phyloP scores from a whole-genome alignment of 225 moss, liverwort and hornwort species.

The Ulota crispa region DNA sequence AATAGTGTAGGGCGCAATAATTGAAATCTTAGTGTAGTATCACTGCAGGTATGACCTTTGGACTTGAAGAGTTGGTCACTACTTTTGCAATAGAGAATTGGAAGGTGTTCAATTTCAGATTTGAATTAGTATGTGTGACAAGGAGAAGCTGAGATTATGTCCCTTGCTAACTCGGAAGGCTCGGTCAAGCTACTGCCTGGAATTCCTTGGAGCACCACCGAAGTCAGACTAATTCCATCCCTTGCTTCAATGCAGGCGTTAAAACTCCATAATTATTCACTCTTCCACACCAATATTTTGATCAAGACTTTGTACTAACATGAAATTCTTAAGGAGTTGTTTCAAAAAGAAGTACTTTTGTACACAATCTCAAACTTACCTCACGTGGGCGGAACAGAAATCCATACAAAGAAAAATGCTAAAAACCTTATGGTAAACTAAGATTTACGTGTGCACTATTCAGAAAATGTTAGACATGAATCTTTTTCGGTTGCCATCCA shows the following conservation, averaged over 20 bases:
- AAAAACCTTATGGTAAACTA: no score
- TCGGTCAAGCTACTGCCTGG: neutral
- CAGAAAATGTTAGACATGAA: neutral
- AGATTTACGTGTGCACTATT: accelerated
- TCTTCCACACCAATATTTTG: neutral
- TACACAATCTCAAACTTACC: accelerated
- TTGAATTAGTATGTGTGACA: neutral
- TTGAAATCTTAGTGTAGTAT: no score
- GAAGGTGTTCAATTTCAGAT: neutral
- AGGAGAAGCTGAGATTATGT: neutral
- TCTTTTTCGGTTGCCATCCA: accelerated
- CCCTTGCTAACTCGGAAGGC: neutral
- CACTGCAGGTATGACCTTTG: conserved; percentile 2
- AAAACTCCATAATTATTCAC: neutral
- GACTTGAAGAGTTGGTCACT: conserved; percentile 4
- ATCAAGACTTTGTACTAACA: neutral
- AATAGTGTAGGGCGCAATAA: no score
- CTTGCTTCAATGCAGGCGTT: neutral
- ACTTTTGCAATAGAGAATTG: neutral
- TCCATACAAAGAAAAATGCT: neutral
- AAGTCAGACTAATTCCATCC: neutral
- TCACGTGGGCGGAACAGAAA: accelerated
- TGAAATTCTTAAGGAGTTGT: accelerated
- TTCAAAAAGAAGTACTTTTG: accelerated
- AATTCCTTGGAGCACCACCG: neutral